Conservation (phyloP, 106 monocot genomes). For the Iris macrosiphon region DNA sequence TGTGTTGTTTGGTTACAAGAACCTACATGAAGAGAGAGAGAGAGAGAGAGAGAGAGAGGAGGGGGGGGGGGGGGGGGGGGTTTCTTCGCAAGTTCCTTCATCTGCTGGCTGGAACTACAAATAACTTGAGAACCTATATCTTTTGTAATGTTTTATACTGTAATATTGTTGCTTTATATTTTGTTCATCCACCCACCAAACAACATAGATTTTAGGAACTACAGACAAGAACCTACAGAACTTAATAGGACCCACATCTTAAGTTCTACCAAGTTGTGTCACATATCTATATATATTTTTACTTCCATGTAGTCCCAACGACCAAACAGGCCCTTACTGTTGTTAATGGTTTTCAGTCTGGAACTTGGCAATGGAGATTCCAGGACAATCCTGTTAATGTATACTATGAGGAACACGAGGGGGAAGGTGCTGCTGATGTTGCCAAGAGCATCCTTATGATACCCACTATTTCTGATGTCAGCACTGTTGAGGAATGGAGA, state of each 20-base stretch:
- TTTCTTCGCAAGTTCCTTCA: no score
- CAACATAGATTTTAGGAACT: no score
- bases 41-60: no score
- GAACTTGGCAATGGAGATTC: slow-evolving; percentile 78
- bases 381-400: slow-evolving; percentile 51
- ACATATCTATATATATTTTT: not conserved
- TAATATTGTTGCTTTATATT: not conserved
- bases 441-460: slow-evolving; percentile 75
- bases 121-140: no score
- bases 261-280: not conserved
- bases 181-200: not conserved
- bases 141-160: no score
- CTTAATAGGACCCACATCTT: not conserved
- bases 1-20: no score
- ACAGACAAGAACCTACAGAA: no score
- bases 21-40: no score
- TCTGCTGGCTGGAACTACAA: no score
- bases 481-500: slow-evolving; percentile 96
- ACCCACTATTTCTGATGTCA: slow-evolving; percentile 96
- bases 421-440: slow-evolving; percentile 20
- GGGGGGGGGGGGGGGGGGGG: no score
- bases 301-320: no score
- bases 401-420: slow-evolving; percentile 72
- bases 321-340: no score
- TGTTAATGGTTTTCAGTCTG: slow-evolving; percentile 35